Conservation (phyloP, 208 protist genomes). For the Ichthyophonus hoferi region DNA sequence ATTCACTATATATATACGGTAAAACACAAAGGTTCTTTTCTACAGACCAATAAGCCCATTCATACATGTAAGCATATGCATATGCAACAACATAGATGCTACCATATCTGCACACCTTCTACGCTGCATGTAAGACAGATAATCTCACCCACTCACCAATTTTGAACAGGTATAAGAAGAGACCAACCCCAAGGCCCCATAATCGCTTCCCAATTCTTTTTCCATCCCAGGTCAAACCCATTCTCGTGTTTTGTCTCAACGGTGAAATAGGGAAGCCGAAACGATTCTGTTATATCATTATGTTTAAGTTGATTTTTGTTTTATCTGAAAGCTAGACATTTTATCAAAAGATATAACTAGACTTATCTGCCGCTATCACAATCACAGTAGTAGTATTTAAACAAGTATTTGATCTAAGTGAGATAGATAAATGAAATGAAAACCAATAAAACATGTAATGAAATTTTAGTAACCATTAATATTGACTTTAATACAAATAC, state of each 20-base stretch:
- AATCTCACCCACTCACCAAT: neutral
- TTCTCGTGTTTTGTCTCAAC: neutral
- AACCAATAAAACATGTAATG: neutral
- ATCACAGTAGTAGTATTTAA: neutral
- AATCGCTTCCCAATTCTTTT: slow-evolving; percentile 12
- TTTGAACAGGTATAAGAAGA: neutral
- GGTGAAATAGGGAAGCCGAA: slow-evolving; percentile 6
- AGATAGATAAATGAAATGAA: neutral
- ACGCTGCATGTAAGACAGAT: too few relatives aligned
- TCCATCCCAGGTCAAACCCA: slow-evolving; percentile 4
- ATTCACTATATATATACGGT: neutral
- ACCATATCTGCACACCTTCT: too few relatives aligned
- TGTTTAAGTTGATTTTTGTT: neutral
- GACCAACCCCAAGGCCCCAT: neutral
- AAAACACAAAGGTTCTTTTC: neutral
- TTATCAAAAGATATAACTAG: too few relatives aligned
- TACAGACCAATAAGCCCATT: neutral
- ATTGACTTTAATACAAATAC: too few relatives aligned
- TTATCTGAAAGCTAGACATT: too few relatives aligned
- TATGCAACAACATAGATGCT: neutral
- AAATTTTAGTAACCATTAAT: neutral
- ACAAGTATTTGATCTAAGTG: neutral
- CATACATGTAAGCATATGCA: neutral
- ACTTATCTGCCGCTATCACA: too few relatives aligned
- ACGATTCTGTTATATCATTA: neutral